Evolutionary conservation across 768 basidiomycete species (phyloP), one percentile per base, ranked within the genome.

Genomic region (Suillus americanus): DNA sequence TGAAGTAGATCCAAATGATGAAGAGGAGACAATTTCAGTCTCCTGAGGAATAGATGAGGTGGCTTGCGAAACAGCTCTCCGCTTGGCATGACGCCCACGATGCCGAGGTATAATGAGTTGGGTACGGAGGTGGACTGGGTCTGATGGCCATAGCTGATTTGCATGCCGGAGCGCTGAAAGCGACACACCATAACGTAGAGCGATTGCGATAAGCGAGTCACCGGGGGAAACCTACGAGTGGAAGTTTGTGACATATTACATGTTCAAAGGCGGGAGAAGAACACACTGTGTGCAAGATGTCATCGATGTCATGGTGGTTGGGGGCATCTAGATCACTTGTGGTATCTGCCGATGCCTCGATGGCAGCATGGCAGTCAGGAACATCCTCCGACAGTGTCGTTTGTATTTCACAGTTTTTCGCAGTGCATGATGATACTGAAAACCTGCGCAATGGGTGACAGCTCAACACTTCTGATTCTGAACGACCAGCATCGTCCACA

Each of bases 121-220:
- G 54, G 88, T 87, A 35, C 96, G 90, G 40, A 95, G 84, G 77
- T 97, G 94, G 54, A 99, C 91, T 1, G 94, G 85, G 73, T 99
- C 97, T 8, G 92, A 90, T 7, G 94, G 75, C 97, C 97, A 99
- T 9, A 99, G 81, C 68, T 95, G 93, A 75, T 99, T 99, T 56
- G 89, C 89, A 69, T 88, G 83, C 56, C 96, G 89, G 14, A 99
- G 83, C 16, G 91, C 89, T 33, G 92, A 84, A 61, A 97, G 80
- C 20, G 89, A 85, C 62, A 97, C 89, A 2, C 93, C 94, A 74
- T 98, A 97, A 70, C 89, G 93, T 57, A 99, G 80, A 0, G 97
- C 88, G 14, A 99, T 89, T 33, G 94, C 90, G 18, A 94, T 86
- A 37, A 98, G 79, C 12, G 96, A 91, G 73, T 99, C 96, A 18